These are phyloP conservation scores for Solanum piurae DNA, from an alignment of 257 asterid genomes.

Conservation along the genomic window DNA sequence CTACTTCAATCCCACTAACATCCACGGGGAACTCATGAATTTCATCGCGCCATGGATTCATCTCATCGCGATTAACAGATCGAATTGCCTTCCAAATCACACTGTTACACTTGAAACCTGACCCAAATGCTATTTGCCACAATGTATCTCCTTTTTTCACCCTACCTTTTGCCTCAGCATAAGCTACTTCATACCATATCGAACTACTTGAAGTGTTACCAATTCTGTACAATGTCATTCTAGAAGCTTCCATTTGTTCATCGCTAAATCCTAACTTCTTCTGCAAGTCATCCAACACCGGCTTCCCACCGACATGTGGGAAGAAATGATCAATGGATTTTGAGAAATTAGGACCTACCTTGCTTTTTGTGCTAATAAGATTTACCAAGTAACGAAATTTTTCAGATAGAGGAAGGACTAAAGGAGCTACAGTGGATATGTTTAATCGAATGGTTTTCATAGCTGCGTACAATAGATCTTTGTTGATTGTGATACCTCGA, in stretches of 20 bases:
- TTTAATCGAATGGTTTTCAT: constrained; percentile 26
- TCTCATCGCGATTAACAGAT: constrained; percentile 17
- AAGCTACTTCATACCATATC: constrained; percentile 32
- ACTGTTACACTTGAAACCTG: constrained; percentile 36
- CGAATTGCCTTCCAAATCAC: constrained; percentile 27
- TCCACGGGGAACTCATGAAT: constrained; percentile 23
- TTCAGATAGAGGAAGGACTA: constrained; percentile 34
- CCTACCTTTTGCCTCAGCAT: constrained; percentile 36
- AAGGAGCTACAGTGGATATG: constrained; percentile 10
- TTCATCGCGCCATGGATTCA: constrained; percentile 31
- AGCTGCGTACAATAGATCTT: constrained; percentile 24
- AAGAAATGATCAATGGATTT: constrained; percentile 30
- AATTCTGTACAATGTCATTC: constrained; percentile 31
- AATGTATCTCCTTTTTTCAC: constrained; percentile 23
- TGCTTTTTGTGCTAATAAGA: constrained; percentile 11
- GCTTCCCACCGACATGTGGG: constrained; percentile 30
- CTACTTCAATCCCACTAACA: not conserved
- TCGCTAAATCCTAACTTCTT: constrained; percentile 19
- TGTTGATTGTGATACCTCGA: constrained; percentile 17
- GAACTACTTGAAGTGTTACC: constrained; percentile 40
- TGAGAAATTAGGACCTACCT: constrained; percentile 24
- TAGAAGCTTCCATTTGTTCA: constrained; percentile 31
- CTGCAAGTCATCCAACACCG: constrained; percentile 33
- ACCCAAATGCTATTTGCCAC: constrained; percentile 35
- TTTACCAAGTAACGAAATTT: constrained; percentile 20